Base-by-base conservation (phyloP, 75 land plant genomes). In the Chamaecyparis obtusa region DNA sequence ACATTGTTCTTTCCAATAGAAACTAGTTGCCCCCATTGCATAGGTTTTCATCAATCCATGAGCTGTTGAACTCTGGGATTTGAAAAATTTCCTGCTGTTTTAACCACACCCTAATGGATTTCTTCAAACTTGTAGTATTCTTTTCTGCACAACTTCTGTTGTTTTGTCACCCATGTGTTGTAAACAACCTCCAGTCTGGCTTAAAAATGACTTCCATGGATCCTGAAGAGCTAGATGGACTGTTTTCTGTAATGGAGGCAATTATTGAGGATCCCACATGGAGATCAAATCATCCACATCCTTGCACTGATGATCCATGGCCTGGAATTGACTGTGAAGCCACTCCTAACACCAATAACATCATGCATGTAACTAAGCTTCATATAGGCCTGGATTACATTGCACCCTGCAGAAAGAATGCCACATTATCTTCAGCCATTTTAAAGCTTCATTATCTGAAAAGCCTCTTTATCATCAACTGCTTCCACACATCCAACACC, bases 271-370 rank as follows among this genome's bases (percentile, higher is more conserved):
- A 90, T 30, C 88, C 90, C 9, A 89, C 44, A 16, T 93, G 91
- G 93, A 76, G 87, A 37, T 54, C 88, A 55, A 41, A 30, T 27
- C 94, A 92, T 78, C 93, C 92, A 21, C 84, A 87, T 36, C 94
- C 93, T 32, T 93, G 94, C 72, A 92, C 91, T 48, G 87, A 92
- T 74, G 89, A 91, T 32, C 94, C 93, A 69, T 90, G 93, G 90
- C 94, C 90, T 37, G 93, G 94, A 30, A 84, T 93, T 77, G 83
- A 88, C 30, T 93, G 94, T 84, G 92, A 92, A 84, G 49, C 89
- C 57, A 89, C 10, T n/a, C n/a, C 69, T 64, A 43, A 44, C 15
- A 16, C 74, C 48, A 77, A 85, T 86, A n/a, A 36, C 17, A 43
- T 88, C 16, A 87, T 93, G 67, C 94, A 93, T 88, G 93, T 93